Conservation (phyloP, 2,329 filamentous ascomycete species). For the Fusarium abutilonis region DNA sequence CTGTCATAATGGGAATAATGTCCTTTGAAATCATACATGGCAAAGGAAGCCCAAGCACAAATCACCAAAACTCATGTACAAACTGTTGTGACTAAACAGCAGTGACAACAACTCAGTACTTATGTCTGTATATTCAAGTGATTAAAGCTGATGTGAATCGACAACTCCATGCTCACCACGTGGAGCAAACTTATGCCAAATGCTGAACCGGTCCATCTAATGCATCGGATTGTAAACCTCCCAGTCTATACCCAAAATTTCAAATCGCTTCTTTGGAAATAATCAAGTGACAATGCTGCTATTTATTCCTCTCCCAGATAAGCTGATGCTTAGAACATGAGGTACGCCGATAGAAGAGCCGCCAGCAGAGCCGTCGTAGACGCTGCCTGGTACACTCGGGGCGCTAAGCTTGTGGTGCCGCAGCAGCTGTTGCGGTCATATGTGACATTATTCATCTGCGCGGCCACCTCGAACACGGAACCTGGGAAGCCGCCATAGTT, state of each 20-base stretch:
- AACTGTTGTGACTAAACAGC: not conserved
- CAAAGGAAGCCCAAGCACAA: too few species aligned
- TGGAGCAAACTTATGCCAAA: slow-evolving; percentile 13
- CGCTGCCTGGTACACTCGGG: slow-evolving; percentile 33
- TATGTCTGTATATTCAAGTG: slow-evolving; percentile 6
- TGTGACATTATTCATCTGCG: slow-evolving; percentile 75
- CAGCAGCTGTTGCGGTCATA: slow-evolving; percentile 69
- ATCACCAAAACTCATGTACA: not conserved
- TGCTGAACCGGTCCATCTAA: slow-evolving; percentile 19
- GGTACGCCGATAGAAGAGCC: slow-evolving; percentile 35
- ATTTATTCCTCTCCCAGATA: not conserved
- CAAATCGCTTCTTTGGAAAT: slow-evolving; percentile 29
- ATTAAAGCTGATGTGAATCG: not conserved
- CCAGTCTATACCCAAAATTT: slow-evolving; percentile 32
- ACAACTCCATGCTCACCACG: slow-evolving; percentile 6
- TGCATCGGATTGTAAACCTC: slow-evolving; percentile 20
- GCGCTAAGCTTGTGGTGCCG: slow-evolving; percentile 53
- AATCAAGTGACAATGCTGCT: slow-evolving; percentile 8
- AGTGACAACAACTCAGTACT: not conserved
- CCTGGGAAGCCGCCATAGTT: slow-evolving; percentile 73
- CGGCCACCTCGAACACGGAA: slow-evolving; percentile 80
- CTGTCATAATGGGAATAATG: too few species aligned
- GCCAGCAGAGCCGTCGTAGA: slow-evolving; percentile 37
- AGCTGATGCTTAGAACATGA: slow-evolving; percentile 29
- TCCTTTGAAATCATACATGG: too few species aligned